These are phyloP conservation scores for Sinapis alba DNA, from an alignment of 441 rosid species.

Conservation along the genomic window DNA sequence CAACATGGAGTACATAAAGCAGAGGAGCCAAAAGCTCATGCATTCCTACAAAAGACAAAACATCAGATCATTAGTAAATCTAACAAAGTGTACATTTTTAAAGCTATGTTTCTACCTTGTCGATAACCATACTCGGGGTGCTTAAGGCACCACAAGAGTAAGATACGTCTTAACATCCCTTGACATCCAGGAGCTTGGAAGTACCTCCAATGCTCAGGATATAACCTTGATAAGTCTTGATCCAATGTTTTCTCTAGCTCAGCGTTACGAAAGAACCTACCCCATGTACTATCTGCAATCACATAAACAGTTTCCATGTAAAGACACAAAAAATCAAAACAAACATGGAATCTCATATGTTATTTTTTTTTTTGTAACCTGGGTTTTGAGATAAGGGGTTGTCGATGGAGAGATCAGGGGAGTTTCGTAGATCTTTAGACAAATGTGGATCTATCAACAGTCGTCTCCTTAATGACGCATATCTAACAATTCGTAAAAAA, in stretches of 20 bases:
- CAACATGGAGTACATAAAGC: conserved; percentile 90
- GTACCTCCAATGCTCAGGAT: conserved; percentile 91
- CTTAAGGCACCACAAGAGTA: conserved; percentile 91
- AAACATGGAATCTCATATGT: not conserved
- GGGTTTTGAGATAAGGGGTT: conserved; percentile 96
- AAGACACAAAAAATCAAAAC: not conserved
- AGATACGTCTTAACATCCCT: conserved; percentile 84
- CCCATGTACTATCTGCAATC: conserved; percentile 89
- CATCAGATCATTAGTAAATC: not conserved
- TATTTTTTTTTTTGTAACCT: conserved; percentile 43
- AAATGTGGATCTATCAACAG: conserved; percentile 82
- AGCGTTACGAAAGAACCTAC: conserved; percentile 87
- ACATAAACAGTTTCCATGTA: not conserved
- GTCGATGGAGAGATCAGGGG: conserved; percentile 74
- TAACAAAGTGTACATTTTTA: not conserved
- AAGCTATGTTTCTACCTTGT: conserved; percentile 53
- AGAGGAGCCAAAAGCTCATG: conserved; percentile 97
- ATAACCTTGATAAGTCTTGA: conserved; percentile 87
- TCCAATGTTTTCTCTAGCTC: conserved; percentile 93
- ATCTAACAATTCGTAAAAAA: conserved; percentile 43
- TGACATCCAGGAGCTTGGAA: conserved; percentile 95
- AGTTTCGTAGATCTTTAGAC: conserved; percentile 56
- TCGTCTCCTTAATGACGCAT: conserved; percentile 79
- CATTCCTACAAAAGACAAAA: conserved; percentile 59
- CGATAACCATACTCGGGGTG: conserved; percentile 85